Percentiles rank a stretch among this genome's conserved stretches.
Evolutionary conservation across 352 stramenopile genomes (phyloP).

Genomic region (Phytophthora palmivora): DNA sequence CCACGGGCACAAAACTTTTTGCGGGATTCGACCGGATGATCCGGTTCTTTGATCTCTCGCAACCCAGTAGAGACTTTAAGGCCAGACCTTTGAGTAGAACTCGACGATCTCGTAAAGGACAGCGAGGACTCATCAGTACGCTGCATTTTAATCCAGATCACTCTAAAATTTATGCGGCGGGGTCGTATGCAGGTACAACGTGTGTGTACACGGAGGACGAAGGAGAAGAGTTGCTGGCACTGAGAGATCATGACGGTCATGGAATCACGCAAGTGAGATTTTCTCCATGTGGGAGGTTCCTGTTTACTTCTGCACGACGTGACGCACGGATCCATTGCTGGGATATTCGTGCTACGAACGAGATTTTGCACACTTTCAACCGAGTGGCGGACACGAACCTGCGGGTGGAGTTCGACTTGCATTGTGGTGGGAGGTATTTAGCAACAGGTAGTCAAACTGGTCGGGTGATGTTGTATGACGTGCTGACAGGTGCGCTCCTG

Average conservation of each 20-base stretch:
- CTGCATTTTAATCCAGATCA: constrained; percentile 86
- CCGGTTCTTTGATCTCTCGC: constrained; percentile 81
- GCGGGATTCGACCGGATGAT: constrained; percentile 87
- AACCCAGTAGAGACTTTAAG: constrained; percentile 67
- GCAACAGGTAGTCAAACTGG: constrained; percentile 65
- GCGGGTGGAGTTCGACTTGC: constrained; percentile 80
- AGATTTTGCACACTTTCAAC: constrained; percentile 71
- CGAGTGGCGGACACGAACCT: constrained; percentile 77
- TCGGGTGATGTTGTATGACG: constrained; percentile 65
- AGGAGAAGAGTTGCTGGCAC: constrained; percentile 60
- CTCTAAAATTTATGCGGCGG: constrained; percentile 87
- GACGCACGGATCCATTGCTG: constrained; percentile 84
- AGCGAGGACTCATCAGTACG: constrained; percentile 81
- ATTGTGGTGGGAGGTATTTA: constrained; percentile 65
- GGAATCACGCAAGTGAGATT: constrained; percentile 88
- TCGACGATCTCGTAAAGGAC: constrained; percentile 65
- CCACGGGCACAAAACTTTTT: constrained; percentile 82
- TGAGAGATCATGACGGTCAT: constrained; percentile 75
- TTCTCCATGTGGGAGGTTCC: constrained; percentile 69
- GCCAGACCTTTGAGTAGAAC: constrained; percentile 69
- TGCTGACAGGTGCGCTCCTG: constrained; percentile 56
- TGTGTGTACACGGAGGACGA: constrained; percentile 88
- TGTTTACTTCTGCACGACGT: constrained; percentile 79
- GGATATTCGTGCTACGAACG: constrained; percentile 80
- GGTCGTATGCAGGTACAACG: constrained; percentile 84